Conservation (phyloP, 768 basidiomycete species). For the Termitomyces sp. region DNA sequence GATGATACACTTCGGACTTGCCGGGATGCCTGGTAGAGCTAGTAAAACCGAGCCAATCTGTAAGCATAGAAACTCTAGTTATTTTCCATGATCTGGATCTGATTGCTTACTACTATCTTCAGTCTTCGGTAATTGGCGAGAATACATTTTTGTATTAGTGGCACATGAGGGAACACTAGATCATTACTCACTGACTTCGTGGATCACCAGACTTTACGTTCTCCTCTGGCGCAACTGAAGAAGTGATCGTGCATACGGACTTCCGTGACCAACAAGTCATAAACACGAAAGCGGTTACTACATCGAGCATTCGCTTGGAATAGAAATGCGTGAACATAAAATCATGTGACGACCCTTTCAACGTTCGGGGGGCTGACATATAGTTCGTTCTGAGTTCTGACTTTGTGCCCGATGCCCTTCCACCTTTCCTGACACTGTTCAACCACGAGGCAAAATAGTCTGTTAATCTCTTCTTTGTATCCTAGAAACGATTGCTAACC, state of each 20-base stretch:
- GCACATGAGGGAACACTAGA: conserved; percentile 48
- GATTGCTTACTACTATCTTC: not conserved
- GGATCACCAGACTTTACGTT: conserved; percentile 32
- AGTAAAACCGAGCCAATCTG: conserved; percentile 27
- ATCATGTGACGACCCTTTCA: conserved; percentile 6
- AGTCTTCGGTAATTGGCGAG: conserved; percentile 37
- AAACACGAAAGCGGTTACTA: too few relatives aligned
- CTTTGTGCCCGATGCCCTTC: conserved; percentile 42
- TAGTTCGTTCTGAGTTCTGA: conserved; percentile 18
- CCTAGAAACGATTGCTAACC: not conserved
- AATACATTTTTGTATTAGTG: conserved; percentile 38
- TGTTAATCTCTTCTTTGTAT: not conserved
- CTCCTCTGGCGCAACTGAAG: conserved; percentile 33
- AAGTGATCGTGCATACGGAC: too few relatives aligned
- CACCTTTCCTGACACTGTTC: conserved; percentile 33
- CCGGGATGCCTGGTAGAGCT: conserved; percentile 26
- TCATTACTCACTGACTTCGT: conserved; percentile 44
- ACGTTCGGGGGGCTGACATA: too few relatives aligned
- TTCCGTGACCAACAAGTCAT: too few relatives aligned
- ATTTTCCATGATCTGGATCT: not conserved
- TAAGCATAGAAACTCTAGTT: conserved; percentile 8
- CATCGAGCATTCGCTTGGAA: too few relatives aligned
- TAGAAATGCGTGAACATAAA: conserved; percentile 19
- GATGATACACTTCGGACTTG: conserved; percentile 15
- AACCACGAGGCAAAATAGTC: conserved; percentile 31